Conservation (phyloP, 1,139 yeast species). For the Debaryomyces udenii region DNA sequence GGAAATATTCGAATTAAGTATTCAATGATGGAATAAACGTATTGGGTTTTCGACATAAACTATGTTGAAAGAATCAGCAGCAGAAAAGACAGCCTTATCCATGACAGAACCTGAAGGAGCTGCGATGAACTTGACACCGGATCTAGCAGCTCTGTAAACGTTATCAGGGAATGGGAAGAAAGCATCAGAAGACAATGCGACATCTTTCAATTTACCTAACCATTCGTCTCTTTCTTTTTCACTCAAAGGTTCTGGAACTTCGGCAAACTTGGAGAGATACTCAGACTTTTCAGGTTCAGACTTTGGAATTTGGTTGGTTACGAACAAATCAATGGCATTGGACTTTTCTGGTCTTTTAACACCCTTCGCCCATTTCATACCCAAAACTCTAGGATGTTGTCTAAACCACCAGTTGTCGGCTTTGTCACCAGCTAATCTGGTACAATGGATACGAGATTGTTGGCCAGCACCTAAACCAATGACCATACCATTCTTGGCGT, state of each 20-base stretch:
- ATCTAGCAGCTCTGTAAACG: constrained; percentile 94
- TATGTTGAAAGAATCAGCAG: constrained; percentile 86
- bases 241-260: constrained; percentile 81
- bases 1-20: constrained; percentile 3
- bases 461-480: constrained; percentile 99
- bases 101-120: constrained; percentile 98
- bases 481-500: constrained; percentile 98
- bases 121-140: constrained; percentile 93
- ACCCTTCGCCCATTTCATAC: constrained; percentile 96
- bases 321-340: constrained; percentile 93
- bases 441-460: constrained; percentile 98
- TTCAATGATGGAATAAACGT: constrained; percentile 93
- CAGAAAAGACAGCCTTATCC: constrained; percentile 94
- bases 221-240: constrained; percentile 84
- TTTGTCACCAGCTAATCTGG: constrained; percentile 98
- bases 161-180: constrained; percentile 99
- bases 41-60: constrained; percentile 95
- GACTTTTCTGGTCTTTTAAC: constrained; percentile 98
- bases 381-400: constrained; percentile 94
- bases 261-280: constrained; percentile 86
- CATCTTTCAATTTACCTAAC: constrained; percentile 76
- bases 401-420: constrained; percentile 99
- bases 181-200: constrained; percentile 94
- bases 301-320: constrained; percentile 87
- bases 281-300: constrained; percentile 92